Evolutionary conservation across 148 eudicot species (phyloP), one percentile per base, ranked within the genome.

Genomic region (Vaccinium corymbosum): DNA sequence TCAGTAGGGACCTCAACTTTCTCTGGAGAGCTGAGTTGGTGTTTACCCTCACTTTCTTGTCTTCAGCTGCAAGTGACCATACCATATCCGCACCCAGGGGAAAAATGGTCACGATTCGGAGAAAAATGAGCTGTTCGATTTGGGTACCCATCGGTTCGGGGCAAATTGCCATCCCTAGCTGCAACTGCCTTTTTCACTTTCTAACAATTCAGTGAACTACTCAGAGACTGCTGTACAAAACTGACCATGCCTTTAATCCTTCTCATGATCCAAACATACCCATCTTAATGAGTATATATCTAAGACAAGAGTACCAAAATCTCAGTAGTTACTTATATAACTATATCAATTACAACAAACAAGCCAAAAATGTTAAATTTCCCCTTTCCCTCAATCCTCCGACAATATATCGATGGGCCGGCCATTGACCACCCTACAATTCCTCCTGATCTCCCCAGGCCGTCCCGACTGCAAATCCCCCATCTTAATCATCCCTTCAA

Each of bases 401-500:
- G 84, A 22, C 80, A 89, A 7, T 48, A 84, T 46, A 10, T 82
- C 29, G 42, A 82, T 50, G 7, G 82, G 86, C 27, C 75, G 46
- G 25, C 51, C 19, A 78, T 91, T 91, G 79, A 85, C 91, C 62
- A 89, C 86, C 86, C 91, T 88, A 83, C 98, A 96, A 52, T 94
- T 90, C 87, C 62, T 91, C 81, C 99, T 81, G 81, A 94, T 81
- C 88, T 97, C 98, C 0, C 98, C 98, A 0, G 93, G 91, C 19
- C 87, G 82, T 15, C 95, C 97, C 5, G 94, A 90, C 61, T 86
- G 91, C 78, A 97, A 81, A 73, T 94, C 95, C 25, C 99, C 99
- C 97, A 94, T 77, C 84, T 91, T 94, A 0, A 97, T 52, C 97
- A 97, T 97, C 32, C 98, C 99, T 42, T 90, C 89, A 6, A 90